Base-by-base conservation (phyloP, 768 basidiomycete species). In the Kwoniella dendrophila region DNA sequence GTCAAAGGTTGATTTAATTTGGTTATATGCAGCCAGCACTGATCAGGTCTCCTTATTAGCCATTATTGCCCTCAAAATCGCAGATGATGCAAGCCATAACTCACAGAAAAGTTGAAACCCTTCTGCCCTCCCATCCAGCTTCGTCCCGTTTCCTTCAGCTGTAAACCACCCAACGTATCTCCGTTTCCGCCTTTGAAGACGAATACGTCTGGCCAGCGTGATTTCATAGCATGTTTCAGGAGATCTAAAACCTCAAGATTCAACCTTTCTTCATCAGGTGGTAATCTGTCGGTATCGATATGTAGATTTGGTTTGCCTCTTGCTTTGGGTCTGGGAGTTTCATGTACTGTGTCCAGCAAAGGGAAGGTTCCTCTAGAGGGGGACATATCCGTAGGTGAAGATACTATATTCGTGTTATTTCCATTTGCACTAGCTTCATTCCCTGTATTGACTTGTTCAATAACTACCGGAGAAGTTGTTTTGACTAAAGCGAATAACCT, bases 1-100 rank as follows among this genome's bases (percentile, higher is more conserved):
- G 71, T 73, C 22, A 78, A 59, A 4, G 77, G 72, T 30, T 69
- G 64, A 45, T 75, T 72, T 26, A 78, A 55, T 54, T 75, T 75
- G 41, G 68, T 64, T 52, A 78, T 70, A 47, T 76, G 70, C 1
- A 78, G 44, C 77, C 77, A 78, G 36, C 69, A 70, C 76, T 77
- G 44, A n/a, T n/a, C n/a, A n/a, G n/a, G n/a, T n/a, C n/a, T n/a
- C n/a, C n/a, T n/a, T n/a, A n/a, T n/a, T n/a, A n/a, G n/a, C n/a
- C n/a, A n/a, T n/a, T n/a, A n/a, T n/a, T n/a, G n/a, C n/a, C n/a
- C n/a, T n/a, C 2, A 59, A 3, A 29, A 8, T 26, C 4, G 12
- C n/a, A 26, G 24, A 33, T 24, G 41, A 5, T 55, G n/a, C n/a
- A n/a, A n/a, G n/a, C n/a, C n/a, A n/a, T 7, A 47, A 59, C 73